A percentile compares a stretch with the other conserved stretches of the same genome.
phyloP scores from a whole-genome alignment of 2,329 filamentous ascomycete species.

The Penicillium brevicompactum region DNA sequence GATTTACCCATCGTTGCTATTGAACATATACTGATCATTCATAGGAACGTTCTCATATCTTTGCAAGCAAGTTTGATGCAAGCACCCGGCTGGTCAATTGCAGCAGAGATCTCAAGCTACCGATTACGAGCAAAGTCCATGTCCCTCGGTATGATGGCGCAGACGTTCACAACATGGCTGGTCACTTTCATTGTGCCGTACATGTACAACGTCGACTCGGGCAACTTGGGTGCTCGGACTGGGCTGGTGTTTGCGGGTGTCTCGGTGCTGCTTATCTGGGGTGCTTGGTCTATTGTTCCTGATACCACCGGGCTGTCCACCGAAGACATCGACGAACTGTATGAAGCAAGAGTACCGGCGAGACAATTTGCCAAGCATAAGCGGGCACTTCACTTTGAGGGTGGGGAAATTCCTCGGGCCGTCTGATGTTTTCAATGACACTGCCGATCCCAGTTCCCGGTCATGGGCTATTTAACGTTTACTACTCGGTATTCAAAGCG shows the following conservation, averaged over 20 bases:
- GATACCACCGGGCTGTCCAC: constrained; percentile 10
- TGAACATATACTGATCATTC: not conserved
- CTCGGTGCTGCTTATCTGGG: constrained; percentile 9
- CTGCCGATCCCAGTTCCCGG: no score
- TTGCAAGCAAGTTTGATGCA: constrained; percentile 12
- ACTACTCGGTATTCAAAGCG: no score
- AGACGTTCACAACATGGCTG: constrained; percentile 12
- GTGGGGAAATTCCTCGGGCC: not conserved
- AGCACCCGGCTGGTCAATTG: constrained; percentile 10
- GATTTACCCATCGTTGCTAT: not conserved
- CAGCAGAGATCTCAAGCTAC: constrained; percentile 11
- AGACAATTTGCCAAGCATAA: not conserved
- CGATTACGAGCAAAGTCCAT: constrained; percentile 12
- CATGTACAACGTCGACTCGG: constrained; percentile 18
- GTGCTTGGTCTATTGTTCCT: constrained; percentile 7
- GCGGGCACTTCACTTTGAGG: not conserved
- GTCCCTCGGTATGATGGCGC: constrained; percentile 13
- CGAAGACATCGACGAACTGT: constrained; percentile 11
- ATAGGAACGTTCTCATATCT: constrained; percentile 11
- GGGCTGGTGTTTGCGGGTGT: constrained; percentile 15
- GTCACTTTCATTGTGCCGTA: constrained; percentile 16
- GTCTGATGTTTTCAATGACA: not conserved
- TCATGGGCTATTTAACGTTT: not conserved
- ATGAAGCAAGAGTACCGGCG: constrained; percentile 1
- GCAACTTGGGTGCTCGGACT: constrained; percentile 16